Evolutionary conservation across 768 basidiomycete species (phyloP), one percentile per base, ranked within the genome.

Genomic region (Leucogyrophana mollusca): DNA sequence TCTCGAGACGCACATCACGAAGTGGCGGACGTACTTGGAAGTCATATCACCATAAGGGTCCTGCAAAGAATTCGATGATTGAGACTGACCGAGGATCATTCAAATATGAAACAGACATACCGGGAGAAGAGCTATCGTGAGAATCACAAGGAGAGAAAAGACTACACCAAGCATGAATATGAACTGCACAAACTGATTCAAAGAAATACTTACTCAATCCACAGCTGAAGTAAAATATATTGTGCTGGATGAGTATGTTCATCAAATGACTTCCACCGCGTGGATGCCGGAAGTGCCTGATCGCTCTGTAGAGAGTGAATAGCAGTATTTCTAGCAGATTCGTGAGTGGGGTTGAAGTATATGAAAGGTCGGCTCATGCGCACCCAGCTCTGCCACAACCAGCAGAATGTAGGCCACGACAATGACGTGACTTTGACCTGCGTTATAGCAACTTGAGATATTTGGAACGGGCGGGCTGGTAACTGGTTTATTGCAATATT

Each of bases 201-300:
- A 10, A 24, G n/a, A 20, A 24, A 20, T 5, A 45, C 43, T 10
- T 11, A 45, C 43, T 23, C 3, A 45, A n/a, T 24, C 43, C 43
- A 11, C 43, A 43, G 21, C 20, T 16, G 21, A 45, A 45, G 14
- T 45, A 45, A 9, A 45, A 45, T 43, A 45, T 43, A 23, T 45
- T 45, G 23, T 45, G 39, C 23, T 42, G 43, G 18, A 45, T 10
- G n/a, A 45, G 21, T 24, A 23, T 39, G 13, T 18, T 37, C 34
- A 45, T 18, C 9, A 45, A 18, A 14, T 2, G 43, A 39, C 23
- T 42, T 4, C 11, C 7, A 18, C 16, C 7, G n/a, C 39, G 14
- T 24, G 13, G 14, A 18, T 13, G 18, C 18, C 23, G 17, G 37
- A 40, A 45, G 24, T 45, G n/a, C 18, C 14, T 42, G 39, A 45